phyloP scores from a whole-genome alignment of 2,329 filamentous ascomycete species.

The Verruconis gallopava region DNA sequence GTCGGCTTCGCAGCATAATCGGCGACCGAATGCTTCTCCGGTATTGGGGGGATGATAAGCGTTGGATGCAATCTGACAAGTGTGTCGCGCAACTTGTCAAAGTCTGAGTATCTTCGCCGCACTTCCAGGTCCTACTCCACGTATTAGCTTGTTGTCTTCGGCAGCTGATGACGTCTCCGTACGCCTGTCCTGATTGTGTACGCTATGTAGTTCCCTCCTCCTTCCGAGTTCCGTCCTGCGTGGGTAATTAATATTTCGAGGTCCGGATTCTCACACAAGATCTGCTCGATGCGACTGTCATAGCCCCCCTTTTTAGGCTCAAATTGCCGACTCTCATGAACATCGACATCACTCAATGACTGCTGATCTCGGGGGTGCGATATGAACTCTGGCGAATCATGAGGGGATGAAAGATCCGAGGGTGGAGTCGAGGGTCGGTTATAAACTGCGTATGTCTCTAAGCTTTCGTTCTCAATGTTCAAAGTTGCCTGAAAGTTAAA shows the following conservation, averaged over 20 bases:
- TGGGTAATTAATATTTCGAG: conserved; percentile 84
- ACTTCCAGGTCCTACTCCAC: conserved; percentile 74
- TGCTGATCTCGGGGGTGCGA: conserved; percentile 34
- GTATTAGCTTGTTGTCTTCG: neutral
- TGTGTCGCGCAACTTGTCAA: conserved; percentile 78
- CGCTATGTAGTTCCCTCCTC: conserved; percentile 84
- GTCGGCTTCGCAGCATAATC: conserved; percentile 97
- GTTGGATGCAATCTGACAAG: conserved; percentile 88
- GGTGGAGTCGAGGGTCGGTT: conserved; percentile 50
- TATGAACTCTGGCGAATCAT: conserved; percentile 47
- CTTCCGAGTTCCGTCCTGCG: conserved; percentile 89
- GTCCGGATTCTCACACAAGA: conserved; percentile 87
- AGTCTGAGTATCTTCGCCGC: conserved; percentile 89
- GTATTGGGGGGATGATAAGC: conserved; percentile 88
- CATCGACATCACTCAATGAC: conserved; percentile 44
- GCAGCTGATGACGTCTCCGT: conserved; percentile 24
- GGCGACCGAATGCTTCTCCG: conserved; percentile 97
- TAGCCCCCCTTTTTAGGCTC: conserved; percentile 70
- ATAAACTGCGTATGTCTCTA: conserved; percentile 32
- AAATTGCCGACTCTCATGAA: conserved; percentile 34
- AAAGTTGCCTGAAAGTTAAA: too few relatives aligned
- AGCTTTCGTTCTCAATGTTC: conserved; percentile 1
- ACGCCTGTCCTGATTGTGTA: conserved; percentile 95
- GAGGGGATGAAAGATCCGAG: conserved; percentile 58
- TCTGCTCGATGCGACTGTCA: conserved; percentile 91